A percentile compares a stretch with the other conserved stretches of the same genome.
Conservation (phyloP, 75 land plant genomes). For the Larix kaempferi region DNA sequence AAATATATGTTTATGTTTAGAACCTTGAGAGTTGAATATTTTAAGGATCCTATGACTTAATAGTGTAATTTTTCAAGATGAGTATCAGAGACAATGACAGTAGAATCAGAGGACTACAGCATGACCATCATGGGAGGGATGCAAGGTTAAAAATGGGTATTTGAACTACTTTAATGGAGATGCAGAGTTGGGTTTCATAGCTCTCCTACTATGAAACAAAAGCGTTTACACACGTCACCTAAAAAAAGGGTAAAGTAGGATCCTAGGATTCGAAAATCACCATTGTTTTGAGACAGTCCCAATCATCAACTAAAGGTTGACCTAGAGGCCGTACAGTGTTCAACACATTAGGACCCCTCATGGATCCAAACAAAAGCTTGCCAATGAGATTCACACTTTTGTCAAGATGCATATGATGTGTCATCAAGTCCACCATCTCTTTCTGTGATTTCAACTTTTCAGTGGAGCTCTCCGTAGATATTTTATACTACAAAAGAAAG, state of each 20-base stretch:
- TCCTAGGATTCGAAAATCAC: constrained; percentile 22
- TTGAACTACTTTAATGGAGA: no score
- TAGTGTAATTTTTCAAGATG: neutral
- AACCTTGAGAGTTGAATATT: neutral
- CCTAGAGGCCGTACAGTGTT: constrained; percentile 49
- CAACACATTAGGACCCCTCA: constrained; percentile 42
- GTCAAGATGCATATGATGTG: constrained; percentile 67
- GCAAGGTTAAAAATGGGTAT: no score
- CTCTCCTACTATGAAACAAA: neutral
- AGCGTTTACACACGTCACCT: neutral
- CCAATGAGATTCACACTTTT: constrained; percentile 62
- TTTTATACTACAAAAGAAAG: constrained; percentile 46
- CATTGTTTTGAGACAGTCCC: constrained; percentile 75
- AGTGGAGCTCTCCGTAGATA: constrained; percentile 49
- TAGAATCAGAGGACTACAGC: neutral
- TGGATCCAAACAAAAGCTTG: constrained; percentile 68
- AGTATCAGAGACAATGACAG: neutral
- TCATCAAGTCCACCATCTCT: constrained; percentile 58
- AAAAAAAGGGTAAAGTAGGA: neutral
- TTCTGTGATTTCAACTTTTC: constrained; percentile 58
- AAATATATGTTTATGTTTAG: neutral
- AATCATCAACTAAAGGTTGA: constrained; percentile 71
- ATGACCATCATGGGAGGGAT: constrained; percentile 36
- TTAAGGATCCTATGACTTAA: neutral
- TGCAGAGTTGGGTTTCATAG: no score